A percentile compares a stretch with the other conserved stretches of the same genome.
Conservation (phyloP, 768 basidiomycete species). For the Filobasidium floriforme region DNA sequence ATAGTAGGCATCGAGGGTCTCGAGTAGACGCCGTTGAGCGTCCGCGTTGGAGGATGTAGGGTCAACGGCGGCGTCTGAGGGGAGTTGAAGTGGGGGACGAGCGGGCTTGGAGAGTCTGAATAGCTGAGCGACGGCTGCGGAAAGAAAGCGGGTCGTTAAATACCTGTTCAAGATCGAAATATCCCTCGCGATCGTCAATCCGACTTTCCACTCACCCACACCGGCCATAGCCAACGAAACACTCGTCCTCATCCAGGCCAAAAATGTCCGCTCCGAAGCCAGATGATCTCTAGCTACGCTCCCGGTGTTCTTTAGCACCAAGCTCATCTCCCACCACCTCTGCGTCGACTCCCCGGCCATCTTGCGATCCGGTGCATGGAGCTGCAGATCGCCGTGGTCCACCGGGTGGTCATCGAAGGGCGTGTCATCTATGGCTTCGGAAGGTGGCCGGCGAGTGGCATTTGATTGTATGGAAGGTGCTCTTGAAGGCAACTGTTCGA, state of each 20-base stretch:
- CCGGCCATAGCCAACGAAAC: conserved; percentile 27
- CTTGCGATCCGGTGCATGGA: too few species aligned
- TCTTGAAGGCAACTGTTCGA: too few species aligned
- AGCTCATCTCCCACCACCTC: conserved; percentile 1
- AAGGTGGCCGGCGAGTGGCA: too few species aligned
- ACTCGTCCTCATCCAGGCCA: conserved; percentile 54
- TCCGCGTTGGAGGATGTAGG: background rate
- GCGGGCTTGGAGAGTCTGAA: conserved; percentile 4
- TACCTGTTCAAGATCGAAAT: background rate
- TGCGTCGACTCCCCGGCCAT: background rate
- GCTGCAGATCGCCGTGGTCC: too few species aligned
- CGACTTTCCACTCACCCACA: conserved; percentile 1
- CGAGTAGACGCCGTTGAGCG: conserved; percentile 1
- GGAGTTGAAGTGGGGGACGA: background rate
- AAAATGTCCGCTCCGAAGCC: conserved; percentile 52
- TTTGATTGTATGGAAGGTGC: too few species aligned
- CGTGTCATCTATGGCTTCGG: too few species aligned
- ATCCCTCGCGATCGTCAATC: background rate
- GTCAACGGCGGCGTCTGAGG: background rate
- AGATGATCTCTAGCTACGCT: conserved; percentile 54
- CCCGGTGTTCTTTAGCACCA: conserved; percentile 49
- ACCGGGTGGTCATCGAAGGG: too few species aligned
- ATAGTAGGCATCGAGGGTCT: conserved; percentile 8
- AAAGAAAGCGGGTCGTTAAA: background rate
- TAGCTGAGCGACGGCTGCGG: conserved; percentile 15